Evolutionary conservation across 2,329 filamentous ascomycete species (phyloP), one percentile per base, ranked within the genome.

Genomic region (Colletotrichum sansevieriae): DNA sequence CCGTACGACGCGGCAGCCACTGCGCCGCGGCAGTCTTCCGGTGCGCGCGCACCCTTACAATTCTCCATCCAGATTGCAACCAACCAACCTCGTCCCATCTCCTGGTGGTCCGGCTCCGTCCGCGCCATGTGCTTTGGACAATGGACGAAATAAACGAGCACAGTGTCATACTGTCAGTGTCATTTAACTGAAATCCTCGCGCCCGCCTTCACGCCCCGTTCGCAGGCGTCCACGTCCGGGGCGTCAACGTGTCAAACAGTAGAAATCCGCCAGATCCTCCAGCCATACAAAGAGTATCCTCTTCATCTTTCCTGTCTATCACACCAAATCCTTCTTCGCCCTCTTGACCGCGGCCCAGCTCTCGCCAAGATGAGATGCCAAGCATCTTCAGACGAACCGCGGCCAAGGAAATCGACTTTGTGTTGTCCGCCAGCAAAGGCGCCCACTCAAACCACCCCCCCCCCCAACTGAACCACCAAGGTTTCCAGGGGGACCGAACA

Each of bases 381-480:
- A 58, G 65, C 39, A 46, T 52, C 44, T 44, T 35, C 10, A 58
- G 64, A 64, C 43, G 52, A 67, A 64, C 43, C 51, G 46, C 15
- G 29, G 60, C 43, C 52, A 63, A 46, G 60, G 43, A 54, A 52
- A 54, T 43, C 39, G 37, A 39, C 46, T 46, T 46, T 41, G 11
- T 35, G 35, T 25, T 25, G 25, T 25, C 25, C 20, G 44, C 55
- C 62, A 44, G 29, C 55, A 33, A 51, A 39, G 59, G 44, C 52
- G 52, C 44, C 29, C 58, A 57, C 8, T 37, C 12, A 10, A 10
- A 3, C n/a, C n/a, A 22, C 12, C 22, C 18, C 4, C 33, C 25
- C 18, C 62, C 57, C 63, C 57, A n/a, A n/a, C n/a, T 65, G 63
- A 55, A 35, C 54, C 57, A 12, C 25, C n/a, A 47, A 44, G 41